A percentile compares a stretch with the other conserved stretches of the same genome.
phyloP scores from a whole-genome alignment of 306 rosid genomes.

The Trifolium fragiferum region DNA sequence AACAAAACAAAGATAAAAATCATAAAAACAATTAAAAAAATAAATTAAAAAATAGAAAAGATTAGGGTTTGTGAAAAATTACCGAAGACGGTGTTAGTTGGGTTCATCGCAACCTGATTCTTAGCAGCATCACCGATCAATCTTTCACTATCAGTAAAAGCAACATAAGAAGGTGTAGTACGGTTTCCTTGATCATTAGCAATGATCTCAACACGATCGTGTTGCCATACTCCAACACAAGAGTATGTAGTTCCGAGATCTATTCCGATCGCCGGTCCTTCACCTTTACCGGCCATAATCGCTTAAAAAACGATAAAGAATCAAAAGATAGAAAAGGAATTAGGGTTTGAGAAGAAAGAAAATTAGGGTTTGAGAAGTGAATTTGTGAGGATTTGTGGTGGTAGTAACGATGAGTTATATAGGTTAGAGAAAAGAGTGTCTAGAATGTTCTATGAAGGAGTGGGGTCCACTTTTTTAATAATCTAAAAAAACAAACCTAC shows the following conservation, averaged over 20 bases:
- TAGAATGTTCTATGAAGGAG: constrained; percentile 3
- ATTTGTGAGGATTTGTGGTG: not conserved
- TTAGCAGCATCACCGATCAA: constrained; percentile 83
- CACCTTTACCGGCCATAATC: constrained; percentile 71
- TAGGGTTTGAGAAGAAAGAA: not conserved
- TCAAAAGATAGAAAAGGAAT: not conserved
- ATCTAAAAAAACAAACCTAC: not conserved
- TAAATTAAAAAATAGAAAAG: not conserved
- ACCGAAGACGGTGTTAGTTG: constrained; percentile 82
- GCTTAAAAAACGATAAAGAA: not conserved
- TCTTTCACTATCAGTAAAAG: constrained; percentile 73
- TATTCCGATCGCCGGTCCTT: constrained; percentile 85
- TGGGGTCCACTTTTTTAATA: not conserved
- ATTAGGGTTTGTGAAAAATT: constrained; percentile 6
- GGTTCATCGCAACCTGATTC: constrained; percentile 95
- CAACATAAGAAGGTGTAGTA: constrained; percentile 83
- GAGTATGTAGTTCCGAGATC: constrained; percentile 85
- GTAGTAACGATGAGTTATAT: not conserved
- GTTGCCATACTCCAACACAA: constrained; percentile 89
- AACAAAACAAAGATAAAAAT: not conserved
- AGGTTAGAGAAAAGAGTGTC: not conserved
- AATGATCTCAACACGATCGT: constrained; percentile 78
- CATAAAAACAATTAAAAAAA: not conserved
- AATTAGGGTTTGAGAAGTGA: not conserved
- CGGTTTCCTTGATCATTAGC: constrained; percentile 88